These are phyloP conservation scores for Scolecobasidium constrictum DNA, from an alignment of 2,329 filamentous ascomycete species.

Conservation along the genomic window DNA sequence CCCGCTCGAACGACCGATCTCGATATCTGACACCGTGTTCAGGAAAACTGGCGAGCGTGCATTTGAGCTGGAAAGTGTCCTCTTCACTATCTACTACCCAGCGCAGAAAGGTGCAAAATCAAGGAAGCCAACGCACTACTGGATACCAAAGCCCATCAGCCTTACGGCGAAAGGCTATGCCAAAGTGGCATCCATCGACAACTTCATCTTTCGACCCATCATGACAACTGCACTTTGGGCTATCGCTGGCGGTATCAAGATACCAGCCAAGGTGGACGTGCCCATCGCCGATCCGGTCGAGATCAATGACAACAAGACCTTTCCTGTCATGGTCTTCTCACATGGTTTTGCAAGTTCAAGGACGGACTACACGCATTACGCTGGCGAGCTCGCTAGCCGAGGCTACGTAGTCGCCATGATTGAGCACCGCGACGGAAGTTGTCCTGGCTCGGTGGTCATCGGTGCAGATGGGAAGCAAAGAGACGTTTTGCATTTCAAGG, in stretches of 20 bases:
- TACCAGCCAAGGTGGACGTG: slow-evolving; percentile 9
- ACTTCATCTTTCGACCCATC: slow-evolving; percentile 5
- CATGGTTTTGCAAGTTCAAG: slow-evolving; percentile 73
- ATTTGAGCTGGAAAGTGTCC: slow-evolving; percentile 53
- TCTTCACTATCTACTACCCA: slow-evolving; percentile 77
- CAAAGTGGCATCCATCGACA: slow-evolving; percentile 28
- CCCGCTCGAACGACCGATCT: slow-evolving; percentile 28
- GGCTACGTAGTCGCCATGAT: slow-evolving; percentile 71
- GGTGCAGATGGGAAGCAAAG: slow-evolving; percentile 33
- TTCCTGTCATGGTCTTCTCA: slow-evolving; percentile 78
- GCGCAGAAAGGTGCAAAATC: slow-evolving; percentile 2
- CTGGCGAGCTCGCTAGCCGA: slow-evolving; percentile 67
- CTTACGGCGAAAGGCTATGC: slow-evolving; percentile 8
- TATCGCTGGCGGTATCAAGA: slow-evolving; percentile 5
- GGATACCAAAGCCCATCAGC: slow-evolving; percentile 17
- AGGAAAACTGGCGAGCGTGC: slow-evolving; percentile 41
- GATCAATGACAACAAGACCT: slow-evolving; percentile 38
- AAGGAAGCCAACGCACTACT: slow-evolving; percentile 3
- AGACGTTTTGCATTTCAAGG: slow-evolving; percentile 26
- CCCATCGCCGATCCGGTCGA: slow-evolving; percentile 3
- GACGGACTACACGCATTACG: slow-evolving; percentile 74
- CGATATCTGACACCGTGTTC: slow-evolving; percentile 24
- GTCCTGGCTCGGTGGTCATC: slow-evolving; percentile 60
- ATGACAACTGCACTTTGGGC: slow-evolving; percentile 5
- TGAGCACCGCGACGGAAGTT: slow-evolving; percentile 74